phyloP scores from a whole-genome alignment of 305 asterid species.

The Fraxinus xanthoxyloides region DNA sequence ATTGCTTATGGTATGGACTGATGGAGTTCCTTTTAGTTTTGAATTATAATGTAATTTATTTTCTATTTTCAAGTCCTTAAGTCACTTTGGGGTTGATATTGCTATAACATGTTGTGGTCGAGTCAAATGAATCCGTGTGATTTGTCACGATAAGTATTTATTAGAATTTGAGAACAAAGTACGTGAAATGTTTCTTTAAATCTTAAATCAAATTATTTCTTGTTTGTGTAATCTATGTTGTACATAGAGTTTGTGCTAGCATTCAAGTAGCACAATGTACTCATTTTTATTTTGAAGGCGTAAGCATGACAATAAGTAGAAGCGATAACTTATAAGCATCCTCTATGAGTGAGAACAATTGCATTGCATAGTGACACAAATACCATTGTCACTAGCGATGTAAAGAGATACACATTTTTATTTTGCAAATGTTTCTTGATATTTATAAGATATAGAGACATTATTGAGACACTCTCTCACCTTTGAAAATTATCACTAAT shows the following conservation, averaged over 20 bases:
- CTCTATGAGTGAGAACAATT: too few relatives aligned
- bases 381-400: too few relatives aligned
- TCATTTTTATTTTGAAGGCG: neutral
- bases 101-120: neutral
- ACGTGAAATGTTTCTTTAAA: neutral
- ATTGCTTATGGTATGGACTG: constrained; percentile 2
- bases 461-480: too few relatives aligned
- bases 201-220: neutral
- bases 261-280: neutral
- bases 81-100: neutral
- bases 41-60: neutral
- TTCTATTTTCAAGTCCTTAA: neutral
- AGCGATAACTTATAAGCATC: too few relatives aligned
- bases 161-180: neutral
- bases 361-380: too few relatives aligned
- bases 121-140: neutral
- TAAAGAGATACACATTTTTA: too few relatives aligned
- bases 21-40: neutral
- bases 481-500: too few relatives aligned
- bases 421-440: too few relatives aligned
- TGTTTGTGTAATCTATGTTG: neutral
- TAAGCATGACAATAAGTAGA: too few relatives aligned
- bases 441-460: too few relatives aligned
- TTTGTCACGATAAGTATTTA: neutral
- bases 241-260: neutral